Conservation (phyloP, 805 yeast species). For the Candida andamanensis region DNA sequence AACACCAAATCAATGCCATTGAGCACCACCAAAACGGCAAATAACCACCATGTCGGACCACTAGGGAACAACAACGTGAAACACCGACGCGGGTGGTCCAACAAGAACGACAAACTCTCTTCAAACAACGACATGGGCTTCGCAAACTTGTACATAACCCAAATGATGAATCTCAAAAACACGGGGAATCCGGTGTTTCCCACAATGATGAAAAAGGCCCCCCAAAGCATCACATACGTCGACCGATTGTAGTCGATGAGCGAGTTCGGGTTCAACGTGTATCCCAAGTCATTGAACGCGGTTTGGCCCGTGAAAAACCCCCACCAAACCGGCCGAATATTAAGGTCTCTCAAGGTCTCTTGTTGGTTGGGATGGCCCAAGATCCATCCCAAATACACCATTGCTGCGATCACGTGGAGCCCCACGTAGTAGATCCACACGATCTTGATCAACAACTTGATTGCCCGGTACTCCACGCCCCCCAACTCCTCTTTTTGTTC, state of each 20-base stretch:
- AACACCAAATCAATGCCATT: constrained; percentile 76
- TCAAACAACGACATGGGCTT: constrained; percentile 57
- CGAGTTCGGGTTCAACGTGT: constrained; percentile 76
- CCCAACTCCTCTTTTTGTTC: constrained; percentile 92
- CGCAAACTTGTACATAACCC: constrained; percentile 67
- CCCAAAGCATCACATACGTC: constrained; percentile 58
- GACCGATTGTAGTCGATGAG: constrained; percentile 63
- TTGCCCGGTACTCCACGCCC: constrained; percentile 93
- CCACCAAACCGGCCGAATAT: constrained; percentile 87
- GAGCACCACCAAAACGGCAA: constrained; percentile 64
- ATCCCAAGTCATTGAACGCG: constrained; percentile 81
- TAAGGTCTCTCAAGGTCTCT: constrained; percentile 43
- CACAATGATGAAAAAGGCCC: constrained; percentile 69
- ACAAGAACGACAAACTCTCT: constrained; percentile 78
- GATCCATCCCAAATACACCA: constrained; percentile 62
- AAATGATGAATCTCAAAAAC: constrained; percentile 70
- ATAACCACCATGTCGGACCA: constrained; percentile 92
- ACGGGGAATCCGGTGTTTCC: constrained; percentile 97
- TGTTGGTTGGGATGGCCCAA: constrained; percentile 37
- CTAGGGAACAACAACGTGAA: constrained; percentile 89
- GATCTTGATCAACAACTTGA: constrained; percentile 67
- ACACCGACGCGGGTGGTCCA: constrained; percentile 97
- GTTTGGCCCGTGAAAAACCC: constrained; percentile 79
- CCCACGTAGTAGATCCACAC: constrained; percentile 69
- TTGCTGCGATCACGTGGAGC: constrained; percentile 54